These are phyloP conservation scores for Anthostomella pinea DNA, from an alignment of 2,329 filamentous ascomycete genomes.

Conservation along the genomic window DNA sequence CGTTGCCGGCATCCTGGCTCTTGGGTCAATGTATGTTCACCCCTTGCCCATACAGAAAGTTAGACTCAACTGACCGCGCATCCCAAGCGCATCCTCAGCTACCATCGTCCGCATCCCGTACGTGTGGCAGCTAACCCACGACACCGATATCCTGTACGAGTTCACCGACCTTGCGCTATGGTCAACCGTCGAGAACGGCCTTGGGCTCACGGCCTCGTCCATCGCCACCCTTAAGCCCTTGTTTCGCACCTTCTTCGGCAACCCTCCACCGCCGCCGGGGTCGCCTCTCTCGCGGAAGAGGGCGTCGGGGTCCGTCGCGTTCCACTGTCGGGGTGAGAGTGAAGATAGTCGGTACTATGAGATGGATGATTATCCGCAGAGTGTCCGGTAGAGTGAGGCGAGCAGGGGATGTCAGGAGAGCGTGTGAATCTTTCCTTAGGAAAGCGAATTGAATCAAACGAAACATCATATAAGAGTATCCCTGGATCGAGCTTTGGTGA, in stretches of 20 bases:
- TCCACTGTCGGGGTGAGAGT: constrained; percentile 4
- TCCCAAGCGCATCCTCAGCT: constrained; percentile 40
- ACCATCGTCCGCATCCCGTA: constrained; percentile 43
- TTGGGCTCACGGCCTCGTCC: constrained; percentile 38
- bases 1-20: constrained; percentile 29
- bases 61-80: too few species aligned
- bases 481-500: too few species aligned
- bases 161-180: constrained; percentile 42
- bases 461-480: too few species aligned
- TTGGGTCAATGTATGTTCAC: constrained; percentile 38
- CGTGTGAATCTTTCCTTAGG: too few species aligned
- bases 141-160: constrained; percentile 37
- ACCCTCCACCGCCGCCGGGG: not conserved
- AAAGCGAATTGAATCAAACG: too few species aligned
- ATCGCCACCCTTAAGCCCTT: constrained; percentile 38
- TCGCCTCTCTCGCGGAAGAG: constrained; percentile 1
- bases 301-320: not conserved
- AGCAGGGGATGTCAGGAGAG: too few species aligned
- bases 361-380: constrained; percentile 1
- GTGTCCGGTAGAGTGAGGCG: too few species aligned
- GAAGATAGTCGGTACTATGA: constrained; percentile 1
- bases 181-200: constrained; percentile 42
- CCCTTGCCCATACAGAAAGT: too few species aligned
- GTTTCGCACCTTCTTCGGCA: constrained; percentile 21
- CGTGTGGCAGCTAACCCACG: constrained; percentile 35